phyloP scores from a whole-genome alignment of 78 protist species.

The Guillardia theta region DNA sequence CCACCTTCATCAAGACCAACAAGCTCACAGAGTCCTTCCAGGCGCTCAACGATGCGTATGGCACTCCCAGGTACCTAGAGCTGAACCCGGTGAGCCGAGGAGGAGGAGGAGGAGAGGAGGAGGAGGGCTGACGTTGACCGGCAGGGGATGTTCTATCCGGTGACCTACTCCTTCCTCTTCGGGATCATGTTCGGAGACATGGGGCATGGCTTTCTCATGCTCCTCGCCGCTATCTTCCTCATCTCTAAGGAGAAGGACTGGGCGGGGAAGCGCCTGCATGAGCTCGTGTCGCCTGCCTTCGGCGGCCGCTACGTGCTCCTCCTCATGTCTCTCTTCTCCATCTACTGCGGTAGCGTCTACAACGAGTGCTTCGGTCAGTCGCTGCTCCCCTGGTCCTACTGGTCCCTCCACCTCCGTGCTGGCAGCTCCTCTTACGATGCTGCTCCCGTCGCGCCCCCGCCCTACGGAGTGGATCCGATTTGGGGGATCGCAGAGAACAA shows the following conservation, averaged over 20 bases:
- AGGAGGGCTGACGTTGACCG: not conserved
- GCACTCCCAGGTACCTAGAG: slow-evolving; percentile 54
- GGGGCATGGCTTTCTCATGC: slow-evolving; percentile 96
- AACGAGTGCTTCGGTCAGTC: slow-evolving; percentile 51
- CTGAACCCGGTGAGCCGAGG: slow-evolving; percentile 48
- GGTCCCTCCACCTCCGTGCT: not conserved
- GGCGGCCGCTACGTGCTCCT: slow-evolving; percentile 97
- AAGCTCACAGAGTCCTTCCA: slow-evolving; percentile 42
- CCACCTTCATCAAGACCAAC: slow-evolving; percentile 51
- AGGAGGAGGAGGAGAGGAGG: not conserved
- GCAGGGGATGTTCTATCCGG: slow-evolving; percentile 34
- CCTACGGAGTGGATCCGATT: slow-evolving; percentile 47
- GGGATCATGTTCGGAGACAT: slow-evolving; percentile 99
- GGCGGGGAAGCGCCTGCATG: not conserved
- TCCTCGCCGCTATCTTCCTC: slow-evolving; percentile 66
- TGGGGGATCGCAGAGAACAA: not conserved
- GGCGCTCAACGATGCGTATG: slow-evolving; percentile 50
- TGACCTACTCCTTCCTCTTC: slow-evolving; percentile 99
- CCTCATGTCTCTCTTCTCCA: slow-evolving; percentile 78
- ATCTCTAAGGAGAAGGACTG: slow-evolving; percentile 53
- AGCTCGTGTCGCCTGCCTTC: not conserved
- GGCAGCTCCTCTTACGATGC: not conserved
- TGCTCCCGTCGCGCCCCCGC: not conserved
- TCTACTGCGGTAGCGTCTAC: slow-evolving; percentile 49
- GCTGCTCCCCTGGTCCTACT: not conserved